Conservation (phyloP, 2,329 filamentous ascomycete species). For the Volutella citrinella region DNA sequence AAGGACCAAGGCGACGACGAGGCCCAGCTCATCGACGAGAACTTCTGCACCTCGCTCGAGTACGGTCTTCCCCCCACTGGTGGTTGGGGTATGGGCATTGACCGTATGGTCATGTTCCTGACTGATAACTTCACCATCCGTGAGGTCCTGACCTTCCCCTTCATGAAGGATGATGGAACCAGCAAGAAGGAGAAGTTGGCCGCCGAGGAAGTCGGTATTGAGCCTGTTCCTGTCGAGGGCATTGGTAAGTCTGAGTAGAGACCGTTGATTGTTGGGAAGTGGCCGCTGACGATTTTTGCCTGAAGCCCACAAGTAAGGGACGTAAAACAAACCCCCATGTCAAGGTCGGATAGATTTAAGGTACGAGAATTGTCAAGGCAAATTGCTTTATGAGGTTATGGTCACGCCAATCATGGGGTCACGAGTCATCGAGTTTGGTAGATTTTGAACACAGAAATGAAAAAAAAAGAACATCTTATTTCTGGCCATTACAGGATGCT, state of each 20-base stretch:
- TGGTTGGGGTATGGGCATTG: slow-evolving; percentile 95
- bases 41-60: slow-evolving; percentile 86
- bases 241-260: slow-evolving; percentile 20
- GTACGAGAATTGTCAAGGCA: no score
- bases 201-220: slow-evolving; percentile 24
- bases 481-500: background rate
- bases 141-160: slow-evolving; percentile 93
- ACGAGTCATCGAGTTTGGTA: background rate
- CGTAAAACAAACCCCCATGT: background rate
- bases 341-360: no score
- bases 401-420: slow-evolving; percentile 14
- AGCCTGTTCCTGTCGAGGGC: slow-evolving; percentile 24
- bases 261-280: background rate
- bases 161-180: slow-evolving; percentile 81
- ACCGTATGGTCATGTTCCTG: slow-evolving; percentile 92
- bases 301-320: slow-evolving; percentile 7
- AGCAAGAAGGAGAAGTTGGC: slow-evolving; percentile 49
- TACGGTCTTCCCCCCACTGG: slow-evolving; percentile 90
- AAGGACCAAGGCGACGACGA: slow-evolving; percentile 97
- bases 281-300: slow-evolving; percentile 9
- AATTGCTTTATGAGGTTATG: no score
- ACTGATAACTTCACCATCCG: slow-evolving; percentile 93
- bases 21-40: slow-evolving; percentile 93
- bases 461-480: background rate
- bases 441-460: background rate